Evolutionary conservation across 2,329 filamentous ascomycete species (phyloP), one percentile per base, ranked within the genome.

Genomic region (Sporothrix brunneoviolacea): DNA sequence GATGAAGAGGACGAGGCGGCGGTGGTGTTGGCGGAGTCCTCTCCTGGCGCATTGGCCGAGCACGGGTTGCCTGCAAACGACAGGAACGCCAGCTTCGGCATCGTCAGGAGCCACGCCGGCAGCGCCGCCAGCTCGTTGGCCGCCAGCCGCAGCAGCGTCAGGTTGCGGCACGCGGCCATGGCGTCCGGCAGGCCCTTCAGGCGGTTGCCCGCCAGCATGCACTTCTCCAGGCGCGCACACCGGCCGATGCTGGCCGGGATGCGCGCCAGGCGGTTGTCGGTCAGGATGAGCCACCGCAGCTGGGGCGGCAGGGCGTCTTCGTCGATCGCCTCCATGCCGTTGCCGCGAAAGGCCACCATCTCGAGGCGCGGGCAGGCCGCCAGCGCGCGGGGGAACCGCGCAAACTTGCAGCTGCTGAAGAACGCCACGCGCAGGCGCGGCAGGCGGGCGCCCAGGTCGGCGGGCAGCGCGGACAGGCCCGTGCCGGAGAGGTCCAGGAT

Each of bases 401-500:
- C 53, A 55, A 75, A 76, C 24, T 58, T 64, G 60, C 72, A 75
- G 52, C 70, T 57, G 8, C 72, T 74, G 54, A 76, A 70, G 56
- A 74, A 73, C 22, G 67, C 67, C 16, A 73, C 63, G 57, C 69
- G 71, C 41, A 76, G 70, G 33, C 67, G 68, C 39, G 67, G 67
- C 15, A 76, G 59, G 16, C 62, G 61, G 8, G 50, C 53, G 35
- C 62, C 59, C 44, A 76, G 63, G 38, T 67, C 61, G 4, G 63
- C 54, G 1, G 72, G 72, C 8, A 76, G 60, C 4, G 59, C 56
- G 12, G 68, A 67, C 4, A 76, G 62, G 0, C 65, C 64, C 0
- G 70, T 75, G 12, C 65, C 67, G 1, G 73, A 76, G n/a, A 76
- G 67, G 55, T 76, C 73, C 8, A 76, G 68, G 39, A 69, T 66